phyloP scores from a whole-genome alignment of 768 basidiomycete genomes.

The Chalciporus piperatus region DNA sequence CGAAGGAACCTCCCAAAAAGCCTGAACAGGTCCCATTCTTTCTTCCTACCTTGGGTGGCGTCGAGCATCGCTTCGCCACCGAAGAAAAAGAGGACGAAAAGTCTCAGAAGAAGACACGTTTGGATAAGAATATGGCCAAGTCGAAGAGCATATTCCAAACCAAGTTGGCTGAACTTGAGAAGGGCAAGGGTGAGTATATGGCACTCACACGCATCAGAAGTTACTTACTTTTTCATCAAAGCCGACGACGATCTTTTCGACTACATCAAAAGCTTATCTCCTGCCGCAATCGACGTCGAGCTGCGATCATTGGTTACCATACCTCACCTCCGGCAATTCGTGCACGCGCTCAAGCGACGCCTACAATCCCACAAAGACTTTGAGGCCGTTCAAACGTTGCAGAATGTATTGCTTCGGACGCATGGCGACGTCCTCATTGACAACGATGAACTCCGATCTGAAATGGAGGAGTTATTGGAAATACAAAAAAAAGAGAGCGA shows the following conservation, averaged over 20 bases:
- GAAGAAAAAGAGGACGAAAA: slow-evolving; percentile 38
- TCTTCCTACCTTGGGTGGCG: slow-evolving; percentile 86
- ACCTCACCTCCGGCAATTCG: slow-evolving; percentile 62
- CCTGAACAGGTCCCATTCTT: slow-evolving; percentile 98
- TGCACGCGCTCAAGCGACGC: slow-evolving; percentile 69
- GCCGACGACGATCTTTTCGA: slow-evolving; percentile 81
- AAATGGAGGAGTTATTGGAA: slow-evolving; percentile 55
- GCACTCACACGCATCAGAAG: background rate
- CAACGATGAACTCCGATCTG: slow-evolving; percentile 59
- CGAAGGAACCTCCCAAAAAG: slow-evolving; percentile 91
- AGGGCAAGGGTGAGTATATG: slow-evolving; percentile 64
- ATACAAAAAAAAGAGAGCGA: slow-evolving; percentile 78
- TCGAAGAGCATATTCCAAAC: slow-evolving; percentile 70
- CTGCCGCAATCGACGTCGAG: slow-evolving; percentile 89
- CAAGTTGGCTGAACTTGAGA: slow-evolving; percentile 54
- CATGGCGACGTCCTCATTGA: slow-evolving; percentile 80
- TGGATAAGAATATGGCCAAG: slow-evolving; percentile 50
- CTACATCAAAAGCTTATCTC: slow-evolving; percentile 81
- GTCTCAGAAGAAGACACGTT: slow-evolving; percentile 43
- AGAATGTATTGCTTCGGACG: slow-evolving; percentile 78
- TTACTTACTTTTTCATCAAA: background rate
- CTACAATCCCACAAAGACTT: slow-evolving; percentile 84
- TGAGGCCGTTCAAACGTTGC: slow-evolving; percentile 89
- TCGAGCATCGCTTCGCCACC: slow-evolving; percentile 78
- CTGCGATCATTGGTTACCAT: slow-evolving; percentile 73